phyloP scores from a whole-genome alignment of 345 rosid genomes.

The Passiflora organensis region DNA sequence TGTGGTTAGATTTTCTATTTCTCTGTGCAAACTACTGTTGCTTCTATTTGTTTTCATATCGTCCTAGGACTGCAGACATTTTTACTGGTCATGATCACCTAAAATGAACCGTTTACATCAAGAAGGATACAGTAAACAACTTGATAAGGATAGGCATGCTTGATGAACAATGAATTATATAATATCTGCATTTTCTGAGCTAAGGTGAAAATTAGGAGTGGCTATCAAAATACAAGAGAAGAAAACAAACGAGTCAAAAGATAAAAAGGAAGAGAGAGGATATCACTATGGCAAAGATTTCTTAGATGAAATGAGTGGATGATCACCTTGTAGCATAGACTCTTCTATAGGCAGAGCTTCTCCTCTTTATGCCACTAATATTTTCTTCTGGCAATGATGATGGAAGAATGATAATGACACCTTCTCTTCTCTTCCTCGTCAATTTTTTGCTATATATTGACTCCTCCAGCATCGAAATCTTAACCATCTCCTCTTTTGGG shows the following conservation, averaged over 20 bases:
- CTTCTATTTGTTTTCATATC: too few relatives aligned
- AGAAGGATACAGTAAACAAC: background rate
- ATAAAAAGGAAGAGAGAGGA: background rate
- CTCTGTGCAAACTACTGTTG: too few relatives aligned
- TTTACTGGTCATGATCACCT: too few relatives aligned
- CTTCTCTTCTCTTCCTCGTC: background rate
- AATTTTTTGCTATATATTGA: slow-evolving; percentile 19
- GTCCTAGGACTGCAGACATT: too few relatives aligned
- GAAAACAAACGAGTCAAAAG: background rate
- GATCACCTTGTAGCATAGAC: slow-evolving; percentile 23
- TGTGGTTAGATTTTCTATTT: too few relatives aligned
- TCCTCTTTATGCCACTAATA: background rate
- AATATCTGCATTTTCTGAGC: slow-evolving; percentile 2
- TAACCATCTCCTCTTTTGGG: slow-evolving; percentile 16
- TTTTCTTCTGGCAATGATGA: slow-evolving; percentile 4
- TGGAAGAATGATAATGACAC: slow-evolving; percentile 17
- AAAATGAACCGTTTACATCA: background rate
- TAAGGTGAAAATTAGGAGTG: slow-evolving; percentile 33
- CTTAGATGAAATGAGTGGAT: slow-evolving; percentile 16
- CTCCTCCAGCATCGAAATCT: slow-evolving; percentile 7
- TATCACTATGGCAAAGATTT: slow-evolving; percentile 25
- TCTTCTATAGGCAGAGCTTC: too few relatives aligned
- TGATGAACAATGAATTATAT: slow-evolving; percentile 20
- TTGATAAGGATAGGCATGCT: slow-evolving; percentile 11
- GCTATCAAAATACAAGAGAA: slow-evolving; percentile 29